Conservation (phyloP, 192 early-diverging fungal genomes). For the Umbelopsis vinacea region DNA sequence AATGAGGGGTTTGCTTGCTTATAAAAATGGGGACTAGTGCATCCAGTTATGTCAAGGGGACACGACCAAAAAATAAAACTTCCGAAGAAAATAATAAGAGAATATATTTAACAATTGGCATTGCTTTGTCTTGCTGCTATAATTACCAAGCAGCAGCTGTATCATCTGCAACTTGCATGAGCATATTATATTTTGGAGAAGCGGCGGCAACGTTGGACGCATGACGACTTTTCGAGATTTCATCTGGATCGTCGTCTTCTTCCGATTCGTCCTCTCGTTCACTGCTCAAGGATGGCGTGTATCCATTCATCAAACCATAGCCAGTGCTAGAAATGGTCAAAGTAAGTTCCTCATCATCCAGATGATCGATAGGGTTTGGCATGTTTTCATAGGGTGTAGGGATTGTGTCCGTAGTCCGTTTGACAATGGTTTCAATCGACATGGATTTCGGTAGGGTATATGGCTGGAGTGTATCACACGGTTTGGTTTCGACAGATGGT, state of each 20-base stretch:
- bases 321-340: constrained; percentile 2
- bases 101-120: too few species aligned
- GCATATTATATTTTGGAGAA: constrained; percentile 15
- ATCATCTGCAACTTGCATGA: constrained; percentile 19
- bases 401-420: not conserved
- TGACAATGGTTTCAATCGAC: constrained; percentile 12
- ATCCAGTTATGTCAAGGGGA: too few species aligned
- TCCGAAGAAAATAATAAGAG: too few species aligned
- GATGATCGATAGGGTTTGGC: not conserved
- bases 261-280: constrained; percentile 14
- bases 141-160: constrained; percentile 19
- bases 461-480: not conserved
- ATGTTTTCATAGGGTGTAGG: not conserved
- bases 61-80: too few species aligned
- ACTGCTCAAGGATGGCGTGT: constrained; percentile 13
- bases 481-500: not conserved
- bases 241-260: constrained; percentile 1
- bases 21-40: too few species aligned
- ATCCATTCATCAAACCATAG: constrained; percentile 15
- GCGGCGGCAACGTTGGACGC: not conserved
- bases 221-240: not conserved
- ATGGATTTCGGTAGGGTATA: constrained; percentile 19
- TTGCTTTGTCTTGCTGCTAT: too few species aligned
- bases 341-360: constrained; percentile 5
- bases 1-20: not conserved